phyloP scores from a whole-genome alignment of 306 rosid genomes.

The Psophocarpus tetragonolobus region DNA sequence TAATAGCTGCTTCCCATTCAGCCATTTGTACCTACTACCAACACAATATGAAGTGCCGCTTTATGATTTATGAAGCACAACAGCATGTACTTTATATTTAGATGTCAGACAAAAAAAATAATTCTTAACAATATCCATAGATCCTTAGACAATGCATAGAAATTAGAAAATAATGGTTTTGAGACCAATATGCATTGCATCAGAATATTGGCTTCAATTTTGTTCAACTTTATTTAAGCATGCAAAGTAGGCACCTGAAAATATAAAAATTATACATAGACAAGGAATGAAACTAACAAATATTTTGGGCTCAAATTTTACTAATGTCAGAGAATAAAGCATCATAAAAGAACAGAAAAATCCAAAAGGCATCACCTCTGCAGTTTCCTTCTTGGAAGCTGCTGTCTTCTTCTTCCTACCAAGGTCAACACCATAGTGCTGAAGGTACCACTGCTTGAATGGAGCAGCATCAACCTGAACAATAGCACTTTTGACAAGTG shows the following conservation, averaged over 20 bases:
- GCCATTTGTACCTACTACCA: neutral
- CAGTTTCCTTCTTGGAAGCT: conserved; percentile 45
- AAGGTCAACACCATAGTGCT: conserved; percentile 61
- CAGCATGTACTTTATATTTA: no score
- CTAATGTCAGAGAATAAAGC: neutral
- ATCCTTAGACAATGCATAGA: neutral
- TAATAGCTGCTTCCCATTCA: neutral
- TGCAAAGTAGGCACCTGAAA: neutral
- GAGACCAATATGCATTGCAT: neutral
- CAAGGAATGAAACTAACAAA: neutral
- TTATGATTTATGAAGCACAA: neutral
- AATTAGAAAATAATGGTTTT: neutral
- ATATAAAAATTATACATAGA: neutral
- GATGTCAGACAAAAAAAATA: neutral
- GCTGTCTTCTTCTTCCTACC: conserved; percentile 54
- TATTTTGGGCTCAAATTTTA: neutral
- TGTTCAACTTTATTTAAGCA: neutral
- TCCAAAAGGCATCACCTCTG: conserved; percentile 38
- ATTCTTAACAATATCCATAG: neutral
- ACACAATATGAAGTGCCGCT: neutral
- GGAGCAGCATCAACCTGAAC: conserved; percentile 68
- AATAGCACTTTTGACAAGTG: conserved; percentile 58
- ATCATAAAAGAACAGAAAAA: neutral
- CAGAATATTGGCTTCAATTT: neutral
- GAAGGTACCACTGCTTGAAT: conserved; percentile 66